Base-by-base conservation (phyloP, 164 flowering plant genomes). In the Protea cynaroides region DNA sequence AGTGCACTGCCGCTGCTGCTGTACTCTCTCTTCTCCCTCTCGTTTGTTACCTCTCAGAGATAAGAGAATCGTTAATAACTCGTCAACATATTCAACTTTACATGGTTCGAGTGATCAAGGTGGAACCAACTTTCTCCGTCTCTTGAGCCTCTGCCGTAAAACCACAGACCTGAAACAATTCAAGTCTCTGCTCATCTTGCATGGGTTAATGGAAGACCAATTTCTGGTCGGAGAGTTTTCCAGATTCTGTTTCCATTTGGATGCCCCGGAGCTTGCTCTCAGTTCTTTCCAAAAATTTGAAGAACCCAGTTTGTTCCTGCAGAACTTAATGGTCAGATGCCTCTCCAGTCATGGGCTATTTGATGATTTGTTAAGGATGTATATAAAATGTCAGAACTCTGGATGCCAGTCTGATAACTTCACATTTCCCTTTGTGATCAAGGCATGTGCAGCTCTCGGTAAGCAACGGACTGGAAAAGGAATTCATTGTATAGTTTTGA, bases 371-470 rank as follows among this genome's bases (percentile, higher is more conserved):
- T 29, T 69, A 18, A 47, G 25, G 29, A 18, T 69, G 5, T 69
- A 62, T 40, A 21, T 15, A 24, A 63, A 22, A 29, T 63, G 56
- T 47, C 56, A 25, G 44, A 36, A 37, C n/a, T 56, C 54, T 7
- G 66, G 50, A 11, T 46, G 37, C n/a, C 19, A 29, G 19, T 61
- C 73, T 7, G 73, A 70, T 15, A 47, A 70, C 53, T 70, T 24
- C 54, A 65, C 69, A 15, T 70, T 40, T 52, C 73, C 69, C 5
- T 60, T 60, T 46, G 65, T 70, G 54, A 60, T 70, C 23, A 64
- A 64, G 40, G 68, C 68, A 11, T 70, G 73, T 25, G 52, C 64
- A 3, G 62, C 55, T 2, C 14, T 64, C 18, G 3, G 21, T 4
- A 44, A 23, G 53, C 49, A 64, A 21, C 40, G 37, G 19, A 59